phyloP scores from a whole-genome alignment of 805 yeast species.

The Yamadazyma sp. region DNA sequence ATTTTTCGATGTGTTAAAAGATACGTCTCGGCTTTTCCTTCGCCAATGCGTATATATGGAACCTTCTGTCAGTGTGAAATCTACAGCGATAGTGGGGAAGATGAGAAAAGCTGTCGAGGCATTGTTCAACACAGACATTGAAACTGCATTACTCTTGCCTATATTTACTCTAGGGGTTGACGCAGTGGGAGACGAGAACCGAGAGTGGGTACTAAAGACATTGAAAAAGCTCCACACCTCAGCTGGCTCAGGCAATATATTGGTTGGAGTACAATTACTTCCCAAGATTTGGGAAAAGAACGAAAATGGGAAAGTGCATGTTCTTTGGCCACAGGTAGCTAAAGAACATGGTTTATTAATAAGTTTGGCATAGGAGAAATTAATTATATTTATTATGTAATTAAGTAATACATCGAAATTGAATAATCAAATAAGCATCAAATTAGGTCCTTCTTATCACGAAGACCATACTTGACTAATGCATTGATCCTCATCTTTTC shows the following conservation, averaged over 20 bases:
- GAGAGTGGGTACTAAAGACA: constrained; percentile 2
- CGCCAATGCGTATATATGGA: constrained; percentile 7
- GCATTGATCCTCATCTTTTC: constrained; percentile 31
- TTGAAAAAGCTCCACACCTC: background rate
- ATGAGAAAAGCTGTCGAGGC: background rate
- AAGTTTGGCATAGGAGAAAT: constrained; percentile 3
- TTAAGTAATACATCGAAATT: too few species aligned
- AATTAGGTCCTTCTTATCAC: background rate
- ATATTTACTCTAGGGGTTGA: constrained; percentile 6
- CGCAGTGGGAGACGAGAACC: background rate
- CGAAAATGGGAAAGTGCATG: background rate
- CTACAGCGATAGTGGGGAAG: background rate
- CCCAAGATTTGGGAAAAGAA: constrained; percentile 5
- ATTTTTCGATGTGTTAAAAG: constrained; percentile 2
- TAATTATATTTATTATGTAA: too few species aligned
- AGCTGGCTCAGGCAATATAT: constrained; percentile 5
- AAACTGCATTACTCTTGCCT: constrained; percentile 5
- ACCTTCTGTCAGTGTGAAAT: constrained; percentile 1
- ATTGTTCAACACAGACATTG: constrained; percentile 1
- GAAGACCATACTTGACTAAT: constrained; percentile 21
- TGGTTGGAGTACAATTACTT: constrained; percentile 2
- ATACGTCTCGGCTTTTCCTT: constrained; percentile 1
- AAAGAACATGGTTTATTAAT: constrained; percentile 2
- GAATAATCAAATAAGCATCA: too few species aligned
- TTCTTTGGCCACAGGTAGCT: constrained; percentile 8